phyloP scores from a whole-genome alignment of 768 basidiomycete genomes.

The Leccinum imitatum region DNA sequence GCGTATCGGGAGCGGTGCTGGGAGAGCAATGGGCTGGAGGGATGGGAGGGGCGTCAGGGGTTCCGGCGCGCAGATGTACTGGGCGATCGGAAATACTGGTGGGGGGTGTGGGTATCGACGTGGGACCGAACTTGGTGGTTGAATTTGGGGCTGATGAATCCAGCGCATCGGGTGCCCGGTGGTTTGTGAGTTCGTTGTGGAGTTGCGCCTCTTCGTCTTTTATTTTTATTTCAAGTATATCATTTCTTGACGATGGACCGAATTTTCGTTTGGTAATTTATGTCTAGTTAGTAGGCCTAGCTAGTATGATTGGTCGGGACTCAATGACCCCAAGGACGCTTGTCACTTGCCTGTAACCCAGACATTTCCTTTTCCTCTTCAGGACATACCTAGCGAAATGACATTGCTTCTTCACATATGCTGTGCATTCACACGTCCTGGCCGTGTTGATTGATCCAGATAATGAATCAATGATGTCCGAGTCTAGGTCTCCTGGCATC shows the following conservation, averaged over 20 bases:
- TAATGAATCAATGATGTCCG: too few relatives aligned
- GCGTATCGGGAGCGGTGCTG: slow-evolving; percentile 38
- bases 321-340: too few relatives aligned
- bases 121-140: slow-evolving; percentile 43
- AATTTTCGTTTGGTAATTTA: too few relatives aligned
- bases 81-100: slow-evolving; percentile 45
- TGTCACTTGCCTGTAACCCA: too few relatives aligned
- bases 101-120: slow-evolving; percentile 37
- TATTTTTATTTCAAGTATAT: neutral
- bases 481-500: too few relatives aligned
- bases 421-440: too few relatives aligned
- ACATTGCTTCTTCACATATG: too few relatives aligned
- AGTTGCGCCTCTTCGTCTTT: neutral
- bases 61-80: slow-evolving; percentile 50
- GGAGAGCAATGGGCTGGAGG: slow-evolving; percentile 39
- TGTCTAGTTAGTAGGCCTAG: too few relatives aligned
- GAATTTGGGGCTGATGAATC: slow-evolving; percentile 42
- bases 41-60: slow-evolving; percentile 31
- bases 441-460: too few relatives aligned
- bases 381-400: too few relatives aligned
- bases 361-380: too few relatives aligned
- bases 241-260: neutral
- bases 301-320: too few relatives aligned
- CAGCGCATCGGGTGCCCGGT: slow-evolving; percentile 11
- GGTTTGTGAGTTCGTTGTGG: neutral